Evolutionary conservation across 1,284 basidiomycete species (phyloP).

Genomic region (Ceraceosorus bombacis): DNA sequence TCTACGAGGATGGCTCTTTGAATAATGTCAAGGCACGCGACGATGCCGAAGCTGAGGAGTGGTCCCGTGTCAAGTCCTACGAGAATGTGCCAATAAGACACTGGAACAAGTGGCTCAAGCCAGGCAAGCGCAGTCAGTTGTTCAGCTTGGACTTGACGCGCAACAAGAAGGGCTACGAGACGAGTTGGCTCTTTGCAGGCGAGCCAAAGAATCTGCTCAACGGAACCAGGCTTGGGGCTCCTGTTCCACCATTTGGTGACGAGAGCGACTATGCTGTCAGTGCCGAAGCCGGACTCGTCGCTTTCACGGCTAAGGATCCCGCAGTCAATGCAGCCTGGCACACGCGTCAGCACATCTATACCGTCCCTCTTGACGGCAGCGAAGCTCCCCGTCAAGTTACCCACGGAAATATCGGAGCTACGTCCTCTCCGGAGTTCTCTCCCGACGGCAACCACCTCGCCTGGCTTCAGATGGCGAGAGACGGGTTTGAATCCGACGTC

Average conservation of each 20-base stretch:
- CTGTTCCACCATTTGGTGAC: slow-evolving; percentile 29
- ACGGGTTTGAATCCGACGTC: slow-evolving; percentile 35
- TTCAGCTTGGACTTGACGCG: slow-evolving; percentile 20
- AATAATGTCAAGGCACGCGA: slow-evolving; percentile 17
- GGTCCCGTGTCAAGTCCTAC: slow-evolving; percentile 20
- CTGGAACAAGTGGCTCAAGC: slow-evolving; percentile 30
- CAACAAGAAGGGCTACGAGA: slow-evolving; percentile 1
- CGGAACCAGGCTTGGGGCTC: slow-evolving; percentile 21
- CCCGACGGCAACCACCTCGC: slow-evolving; percentile 22
- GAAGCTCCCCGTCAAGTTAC: slow-evolving; percentile 9
- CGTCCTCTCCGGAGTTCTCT: slow-evolving; percentile 19
- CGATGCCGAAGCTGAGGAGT: slow-evolving; percentile 13
- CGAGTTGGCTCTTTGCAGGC: slow-evolving; percentile 8
- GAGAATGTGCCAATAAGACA: slow-evolving; percentile 24
- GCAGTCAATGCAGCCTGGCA: slow-evolving; percentile 24
- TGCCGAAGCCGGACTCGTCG: slow-evolving; percentile 3
- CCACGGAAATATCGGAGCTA: slow-evolving; percentile 21
- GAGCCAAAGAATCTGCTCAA: slow-evolving; percentile 19
- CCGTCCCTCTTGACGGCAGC: slow-evolving; percentile 17
- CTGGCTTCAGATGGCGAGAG: slow-evolving; percentile 35
- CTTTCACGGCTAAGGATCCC: slow-evolving; percentile 32
- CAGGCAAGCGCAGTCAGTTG: slow-evolving; percentile 22
- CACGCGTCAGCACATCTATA: slow-evolving; percentile 26
- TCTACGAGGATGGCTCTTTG: slow-evolving; percentile 29
- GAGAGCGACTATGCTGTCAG: slow-evolving; percentile 17